These are phyloP conservation scores for Escovopsis weberi DNA, from an alignment of 2,329 filamentous ascomycete species.

Conservation along the genomic window DNA sequence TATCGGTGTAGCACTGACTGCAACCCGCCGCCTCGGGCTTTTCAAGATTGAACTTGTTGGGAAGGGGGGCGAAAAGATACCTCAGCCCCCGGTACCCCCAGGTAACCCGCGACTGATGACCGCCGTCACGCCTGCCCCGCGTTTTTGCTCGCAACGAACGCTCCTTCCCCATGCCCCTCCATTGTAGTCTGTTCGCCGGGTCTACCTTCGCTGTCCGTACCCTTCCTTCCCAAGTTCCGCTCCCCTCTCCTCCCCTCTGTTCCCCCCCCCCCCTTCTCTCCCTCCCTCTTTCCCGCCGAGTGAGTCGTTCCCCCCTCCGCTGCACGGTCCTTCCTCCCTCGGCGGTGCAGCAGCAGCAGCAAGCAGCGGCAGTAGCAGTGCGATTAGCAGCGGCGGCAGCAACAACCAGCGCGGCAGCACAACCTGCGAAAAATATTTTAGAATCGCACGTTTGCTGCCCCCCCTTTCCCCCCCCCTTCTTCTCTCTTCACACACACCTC, in stretches of 20 bases:
- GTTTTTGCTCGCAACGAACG: neutral
- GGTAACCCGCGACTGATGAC: neutral
- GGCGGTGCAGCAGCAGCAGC: neutral
- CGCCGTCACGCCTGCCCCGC: too few species aligned
- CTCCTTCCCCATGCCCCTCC: conserved; percentile 3
- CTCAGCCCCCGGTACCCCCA: neutral
- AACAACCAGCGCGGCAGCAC: conserved; percentile 1
- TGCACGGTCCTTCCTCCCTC: conserved; percentile 6
- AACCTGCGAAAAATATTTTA: conserved; percentile 26
- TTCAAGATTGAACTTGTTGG: too few species aligned
- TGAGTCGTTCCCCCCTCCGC: neutral
- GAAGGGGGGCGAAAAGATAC: neutral
- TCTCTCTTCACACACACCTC: conserved; percentile 25
- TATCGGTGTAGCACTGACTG: too few species aligned
- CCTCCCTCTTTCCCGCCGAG: too few species aligned
- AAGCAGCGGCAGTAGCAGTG: neutral
- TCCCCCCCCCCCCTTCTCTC: neutral
- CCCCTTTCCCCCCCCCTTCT: conserved; percentile 18
- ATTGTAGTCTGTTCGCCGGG: neutral
- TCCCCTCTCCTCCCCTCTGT: too few species aligned
- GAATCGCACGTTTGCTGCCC: conserved; percentile 17
- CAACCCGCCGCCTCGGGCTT: too few species aligned
- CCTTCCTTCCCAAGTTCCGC: neutral
- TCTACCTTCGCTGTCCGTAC: conserved; percentile 5
- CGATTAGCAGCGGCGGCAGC: too few species aligned